Evolutionary conservation across 305 asterid species (phyloP), one percentile per base, ranked within the genome.

Genomic region (Fraxinus xanthoxyloides): DNA sequence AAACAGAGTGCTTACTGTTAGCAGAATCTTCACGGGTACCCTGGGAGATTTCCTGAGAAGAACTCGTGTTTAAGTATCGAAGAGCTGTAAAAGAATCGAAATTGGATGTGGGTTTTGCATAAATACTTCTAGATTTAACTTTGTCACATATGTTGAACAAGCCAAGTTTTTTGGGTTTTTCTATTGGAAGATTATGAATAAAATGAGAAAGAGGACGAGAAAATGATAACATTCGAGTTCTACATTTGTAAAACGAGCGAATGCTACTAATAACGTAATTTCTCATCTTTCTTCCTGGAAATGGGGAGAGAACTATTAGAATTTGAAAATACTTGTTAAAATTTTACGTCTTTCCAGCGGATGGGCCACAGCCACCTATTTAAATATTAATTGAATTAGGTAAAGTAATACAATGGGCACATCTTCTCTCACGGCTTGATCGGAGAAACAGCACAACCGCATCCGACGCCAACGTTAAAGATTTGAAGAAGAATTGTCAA

Each of bases 51-150:
- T 65, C 34, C 78, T 85, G 79, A 34, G 87, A 83, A 74, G 89
- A 72, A 82, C 78, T 80, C 26, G 77, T 85, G 79, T 85, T 87
- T 8, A 90, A 82, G 67, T 61, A 75, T 80, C 92, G 88, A 75
- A 77, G 51, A 75, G 84, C 43, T 28, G 83, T 21, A 67, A 72
- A 43, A 26, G 84, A 85, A 30, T 86, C 43, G 78, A 81, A 81
- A 77, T 15, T 69, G 32, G 83, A 85, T 2, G 77, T 23, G 84
- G 90, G 85, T 63, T 80, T 75, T 56, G 61, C 63, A 78, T 75
- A 84, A 84, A 31, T 12, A 38, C 67, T 34, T 40, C 23, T 76
- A 3, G 84, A 43, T 36, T 51, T 51, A 76, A 80, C 74, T 36
- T 30, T 74, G 77, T 12, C 59, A 77, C 23, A 61, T 63, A 79